phyloP scores from a whole-genome alignment of 306 rosid genomes.

The Alnus glutinosa region DNA sequence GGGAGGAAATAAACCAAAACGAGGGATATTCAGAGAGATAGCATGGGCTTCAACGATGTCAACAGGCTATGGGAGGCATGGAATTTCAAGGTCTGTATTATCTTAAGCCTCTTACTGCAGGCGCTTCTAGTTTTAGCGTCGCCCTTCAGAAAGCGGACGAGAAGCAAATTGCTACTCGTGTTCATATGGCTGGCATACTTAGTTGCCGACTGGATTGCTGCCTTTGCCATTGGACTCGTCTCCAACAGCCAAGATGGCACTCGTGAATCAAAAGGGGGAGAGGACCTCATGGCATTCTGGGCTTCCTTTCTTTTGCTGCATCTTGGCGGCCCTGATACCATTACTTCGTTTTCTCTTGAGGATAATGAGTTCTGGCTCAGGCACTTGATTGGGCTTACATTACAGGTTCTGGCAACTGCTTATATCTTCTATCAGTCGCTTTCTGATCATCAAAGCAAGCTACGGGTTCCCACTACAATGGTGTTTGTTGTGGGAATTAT shows the following conservation, averaged over 20 bases:
- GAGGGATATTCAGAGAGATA: too few species aligned
- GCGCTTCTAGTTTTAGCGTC: constrained; percentile 6
- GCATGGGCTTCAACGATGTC: background rate
- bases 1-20: too few species aligned
- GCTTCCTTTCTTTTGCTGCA: constrained; percentile 37
- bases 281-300: constrained; percentile 29
- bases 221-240: constrained; percentile 30
- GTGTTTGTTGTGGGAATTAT: constrained; percentile 29
- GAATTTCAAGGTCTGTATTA: constrained; percentile 9
- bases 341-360: constrained; percentile 38
- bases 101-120: constrained; percentile 26
- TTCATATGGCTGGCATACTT: constrained; percentile 29
- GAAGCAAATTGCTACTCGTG: constrained; percentile 1
- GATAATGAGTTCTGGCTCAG: constrained; percentile 43
- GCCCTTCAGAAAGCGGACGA: constrained; percentile 14
- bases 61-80: constrained; percentile 12
- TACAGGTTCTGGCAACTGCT: constrained; percentile 21
- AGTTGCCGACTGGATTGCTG: constrained; percentile 33
- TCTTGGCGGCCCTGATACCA: constrained; percentile 39
- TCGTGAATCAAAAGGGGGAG: background rate
- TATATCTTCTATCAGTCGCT: constrained; percentile 17
- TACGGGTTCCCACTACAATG: constrained; percentile 4
- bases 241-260: background rate
- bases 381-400: background rate
- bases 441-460: background rate